Base-by-base conservation (phyloP, 2,329 filamentous ascomycete species). In the Rhexocercosporidium sp. region DNA sequence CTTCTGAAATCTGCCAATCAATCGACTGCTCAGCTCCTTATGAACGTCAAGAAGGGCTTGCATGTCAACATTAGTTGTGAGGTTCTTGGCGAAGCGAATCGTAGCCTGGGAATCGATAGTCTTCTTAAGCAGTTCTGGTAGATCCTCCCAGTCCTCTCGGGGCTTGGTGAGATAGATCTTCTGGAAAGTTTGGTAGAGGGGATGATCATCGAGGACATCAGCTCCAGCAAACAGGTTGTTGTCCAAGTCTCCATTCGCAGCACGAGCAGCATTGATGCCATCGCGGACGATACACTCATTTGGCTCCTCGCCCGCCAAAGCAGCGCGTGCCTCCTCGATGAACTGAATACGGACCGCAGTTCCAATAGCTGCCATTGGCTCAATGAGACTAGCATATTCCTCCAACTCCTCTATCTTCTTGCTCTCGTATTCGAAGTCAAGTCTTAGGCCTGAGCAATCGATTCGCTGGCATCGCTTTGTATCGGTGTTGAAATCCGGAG, bases 301-400 rank as follows among this genome's bases (percentile, higher is more conserved):
- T 31, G 39, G 56, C 20, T 29, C 14, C 8, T 44, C 56, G 1
- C 56, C 37, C 12, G 25, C 34, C 6, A 59, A 22, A 7, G 56
- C 56, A 16, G 39, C 56, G 39, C 56, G 56, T n/a, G 56, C 56
- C 37, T 59, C 56, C 39, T 59, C 56, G 4, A 59, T 22, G 20
- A 59, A 59, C 18, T 27, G 25, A 9, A 59, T n/a, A n/a, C 56
- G 56, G 1, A 59, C 56, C 3, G 56, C 56, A 0, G 22, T 22
- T 5, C 56, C 56, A 7, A 44, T 29, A 12, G 22, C 20, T 27
- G 37, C 20, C 56, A 59, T 59, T 14, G 56, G 34, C 11, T 22
- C 25, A 7, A 59, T 41, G 37, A 41, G 11, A 18, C 27, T 44
- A 18, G 44, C 9, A 16, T 59, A 44, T 12, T 59, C 25, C 16